Evolutionary conservation across 352 stramenopile species (phyloP).

Genomic region (Pythium periplocum): DNA sequence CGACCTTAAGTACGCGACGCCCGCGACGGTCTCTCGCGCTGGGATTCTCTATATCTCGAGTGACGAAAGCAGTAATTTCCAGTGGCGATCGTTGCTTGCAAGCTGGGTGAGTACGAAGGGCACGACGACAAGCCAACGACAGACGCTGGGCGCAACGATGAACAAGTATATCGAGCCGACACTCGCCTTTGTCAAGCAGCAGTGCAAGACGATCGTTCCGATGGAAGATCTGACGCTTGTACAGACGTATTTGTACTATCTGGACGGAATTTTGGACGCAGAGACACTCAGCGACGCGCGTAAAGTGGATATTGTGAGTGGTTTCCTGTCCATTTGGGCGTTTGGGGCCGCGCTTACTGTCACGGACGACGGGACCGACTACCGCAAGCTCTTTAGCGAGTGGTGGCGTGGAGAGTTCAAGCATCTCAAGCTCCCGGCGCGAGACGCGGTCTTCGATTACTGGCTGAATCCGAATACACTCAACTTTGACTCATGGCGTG

Average conservation of each 20-base stretch:
- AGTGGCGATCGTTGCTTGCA: conserved; percentile 91
- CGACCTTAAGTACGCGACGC: conserved; percentile 92
- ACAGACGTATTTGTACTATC: conserved; percentile 89
- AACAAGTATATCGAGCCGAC: conserved; percentile 87
- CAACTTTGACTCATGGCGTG: conserved; percentile 91
- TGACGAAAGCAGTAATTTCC: conserved; percentile 69
- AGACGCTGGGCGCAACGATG: conserved; percentile 49
- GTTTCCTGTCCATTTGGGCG: conserved; percentile 92
- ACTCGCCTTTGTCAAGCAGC: conserved; percentile 82
- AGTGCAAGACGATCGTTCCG: conserved; percentile 86
- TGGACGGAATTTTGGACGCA: conserved; percentile 80
- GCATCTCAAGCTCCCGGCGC: conserved; percentile 90
- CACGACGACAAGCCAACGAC: conserved; percentile 43
- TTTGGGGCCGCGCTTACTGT: conserved; percentile 87
- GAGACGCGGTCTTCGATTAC: conserved; percentile 96
- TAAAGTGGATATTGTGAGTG: conserved; percentile 83
- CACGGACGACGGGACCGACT: conserved; percentile 91
- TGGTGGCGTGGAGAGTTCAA: conserved; percentile 94
- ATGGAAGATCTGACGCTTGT: conserved; percentile 91
- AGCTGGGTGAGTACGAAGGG: conserved; percentile 86
- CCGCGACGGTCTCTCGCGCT: conserved; percentile 91
- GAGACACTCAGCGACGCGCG: conserved; percentile 55
- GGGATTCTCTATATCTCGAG: conserved; percentile 95
- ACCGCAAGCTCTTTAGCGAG: conserved; percentile 91
- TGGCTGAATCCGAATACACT: conserved; percentile 90